These are phyloP conservation scores for Chytridiales sp. DNA, from an alignment of 371 early-diverging fungal genomes.

Conservation along the genomic window DNA sequence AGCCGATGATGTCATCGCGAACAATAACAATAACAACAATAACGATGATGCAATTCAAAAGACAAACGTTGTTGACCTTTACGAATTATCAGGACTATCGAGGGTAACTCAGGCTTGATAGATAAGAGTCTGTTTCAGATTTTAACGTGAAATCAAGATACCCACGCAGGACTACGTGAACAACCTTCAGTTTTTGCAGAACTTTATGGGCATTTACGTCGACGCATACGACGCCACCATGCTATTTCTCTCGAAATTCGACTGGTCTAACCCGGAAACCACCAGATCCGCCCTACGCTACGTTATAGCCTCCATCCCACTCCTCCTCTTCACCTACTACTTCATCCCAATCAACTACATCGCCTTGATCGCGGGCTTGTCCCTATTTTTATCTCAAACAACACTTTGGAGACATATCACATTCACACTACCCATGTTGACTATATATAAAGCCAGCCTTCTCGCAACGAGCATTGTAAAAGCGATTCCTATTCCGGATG, in stretches of 20 bases:
- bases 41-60: too few species aligned
- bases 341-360: background rate
- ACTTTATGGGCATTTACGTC: constrained; percentile 1
- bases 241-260: background rate
- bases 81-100: too few species aligned
- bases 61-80: too few species aligned
- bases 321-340: background rate
- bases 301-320: background rate
- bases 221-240: background rate
- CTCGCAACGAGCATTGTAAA: too few species aligned
- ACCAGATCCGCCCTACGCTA: background rate
- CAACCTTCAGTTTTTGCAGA: constrained; percentile 5
- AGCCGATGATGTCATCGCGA: background rate
- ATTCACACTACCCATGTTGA: background rate
- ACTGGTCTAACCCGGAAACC: background rate
- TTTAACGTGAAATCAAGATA: too few species aligned
- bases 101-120: too few species aligned
- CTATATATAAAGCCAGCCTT: too few species aligned
- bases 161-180: background rate
- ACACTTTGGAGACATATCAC: background rate
- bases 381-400: background rate
- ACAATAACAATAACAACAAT: background rate
- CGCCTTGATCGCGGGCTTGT: background rate
- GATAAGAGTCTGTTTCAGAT: too few species aligned
- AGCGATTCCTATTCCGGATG: too few species aligned